Conservation (phyloP, 495 filamentous ascomycete genomes). For the Ascobolus immersus region DNA sequence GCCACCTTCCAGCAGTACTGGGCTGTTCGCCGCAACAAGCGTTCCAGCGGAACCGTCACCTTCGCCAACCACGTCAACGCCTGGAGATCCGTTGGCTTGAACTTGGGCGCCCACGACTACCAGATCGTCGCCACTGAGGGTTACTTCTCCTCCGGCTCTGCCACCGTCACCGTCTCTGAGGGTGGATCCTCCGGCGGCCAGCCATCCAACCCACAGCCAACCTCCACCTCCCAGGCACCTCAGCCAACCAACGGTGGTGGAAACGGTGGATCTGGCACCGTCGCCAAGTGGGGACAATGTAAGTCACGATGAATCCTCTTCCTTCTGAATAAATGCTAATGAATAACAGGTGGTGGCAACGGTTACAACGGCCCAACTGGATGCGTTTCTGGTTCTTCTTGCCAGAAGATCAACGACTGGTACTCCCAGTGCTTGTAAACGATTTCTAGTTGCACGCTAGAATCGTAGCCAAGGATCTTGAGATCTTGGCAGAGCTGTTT, state of each 20-base stretch:
- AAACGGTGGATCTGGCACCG: neutral
- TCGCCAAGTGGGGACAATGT: neutral
- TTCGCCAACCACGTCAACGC: slow-evolving; percentile 16
- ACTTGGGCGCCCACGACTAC: slow-evolving; percentile 17
- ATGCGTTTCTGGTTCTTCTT: slow-evolving; percentile 13
- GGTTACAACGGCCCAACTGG: slow-evolving; percentile 19
- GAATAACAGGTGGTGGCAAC: slow-evolving; percentile 17
- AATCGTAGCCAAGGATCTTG: no score
- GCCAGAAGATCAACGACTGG: slow-evolving; percentile 8
- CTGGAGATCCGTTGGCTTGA: slow-evolving; percentile 16
- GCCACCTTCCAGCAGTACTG: slow-evolving; percentile 37
- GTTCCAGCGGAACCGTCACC: slow-evolving; percentile 13
- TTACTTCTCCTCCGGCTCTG: slow-evolving; percentile 23
- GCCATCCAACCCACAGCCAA: neutral
- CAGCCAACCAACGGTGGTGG: neutral
- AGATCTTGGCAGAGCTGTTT: no score
- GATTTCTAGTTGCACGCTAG: no score
- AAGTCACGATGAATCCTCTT: neutral
- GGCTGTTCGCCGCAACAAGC: slow-evolving; percentile 26
- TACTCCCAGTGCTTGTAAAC: slow-evolving; percentile 15
- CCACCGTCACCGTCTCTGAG: slow-evolving; percentile 17
- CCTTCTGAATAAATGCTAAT: no score
- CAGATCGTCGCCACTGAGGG: slow-evolving; percentile 26
- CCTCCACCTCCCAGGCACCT: neutral
- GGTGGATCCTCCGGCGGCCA: neutral